Conservation (phyloP, 129 eudicot genomes). For the Tanacetum coccineum region DNA sequence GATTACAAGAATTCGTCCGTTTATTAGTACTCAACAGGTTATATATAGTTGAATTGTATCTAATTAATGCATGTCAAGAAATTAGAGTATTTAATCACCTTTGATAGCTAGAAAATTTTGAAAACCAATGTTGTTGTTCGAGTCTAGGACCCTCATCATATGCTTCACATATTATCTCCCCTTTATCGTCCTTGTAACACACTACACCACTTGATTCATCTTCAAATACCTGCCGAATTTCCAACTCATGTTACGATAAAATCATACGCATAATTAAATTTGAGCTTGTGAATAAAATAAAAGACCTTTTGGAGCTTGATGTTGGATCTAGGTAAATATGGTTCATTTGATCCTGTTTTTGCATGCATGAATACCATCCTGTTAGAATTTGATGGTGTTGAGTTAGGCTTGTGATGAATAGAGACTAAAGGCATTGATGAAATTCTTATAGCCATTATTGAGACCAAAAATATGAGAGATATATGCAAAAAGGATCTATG, state of each 20-base stretch:
- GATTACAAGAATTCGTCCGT: neutral
- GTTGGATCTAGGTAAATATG: conserved; percentile 29
- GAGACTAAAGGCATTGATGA: conserved; percentile 5
- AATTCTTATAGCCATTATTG: conserved; percentile 8
- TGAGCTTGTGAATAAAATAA: neutral
- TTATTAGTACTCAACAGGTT: neutral
- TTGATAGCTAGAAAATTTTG: conserved; percentile 22
- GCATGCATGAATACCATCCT: neutral
- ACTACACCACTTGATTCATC: conserved; percentile 53
- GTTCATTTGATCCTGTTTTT: neutral
- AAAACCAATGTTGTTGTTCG: conserved; percentile 11
- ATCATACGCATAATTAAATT: neutral
- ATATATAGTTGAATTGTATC: neutral
- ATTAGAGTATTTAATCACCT: conserved; percentile 24
- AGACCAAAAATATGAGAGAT: neutral
- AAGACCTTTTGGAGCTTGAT: conserved; percentile 28
- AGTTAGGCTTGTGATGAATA: conserved; percentile 6
- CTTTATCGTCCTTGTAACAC: conserved; percentile 53
- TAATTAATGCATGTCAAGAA: neutral
- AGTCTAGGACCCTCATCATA: conserved; percentile 70
- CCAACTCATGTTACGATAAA: conserved; percentile 1
- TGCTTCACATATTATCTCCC: conserved; percentile 70
- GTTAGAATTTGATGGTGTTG: conserved; percentile 6
- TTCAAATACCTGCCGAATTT: conserved; percentile 44
- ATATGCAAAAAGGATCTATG: neutral